Base-by-base conservation (phyloP, 495 filamentous ascomycete genomes). In the Lichina pygmaea region DNA sequence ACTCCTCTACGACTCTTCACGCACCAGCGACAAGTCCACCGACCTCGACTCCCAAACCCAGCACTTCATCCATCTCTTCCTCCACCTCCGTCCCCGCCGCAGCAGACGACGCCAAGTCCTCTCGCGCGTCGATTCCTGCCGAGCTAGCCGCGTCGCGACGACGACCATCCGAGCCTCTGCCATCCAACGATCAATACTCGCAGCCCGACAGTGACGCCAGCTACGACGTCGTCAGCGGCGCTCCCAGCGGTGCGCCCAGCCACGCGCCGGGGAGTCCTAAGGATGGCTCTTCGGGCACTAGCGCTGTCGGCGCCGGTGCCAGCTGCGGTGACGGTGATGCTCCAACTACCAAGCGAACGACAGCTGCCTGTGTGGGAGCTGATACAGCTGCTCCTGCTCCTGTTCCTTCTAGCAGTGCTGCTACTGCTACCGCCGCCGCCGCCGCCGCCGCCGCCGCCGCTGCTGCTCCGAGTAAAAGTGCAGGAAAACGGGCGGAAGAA, bases 161-260 rank as follows among this genome's bases (percentile, higher is more conserved):
- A 33, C 78, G 77, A 54, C 58, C 75, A 16, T 57, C 61, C 42
- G 76, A 81, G 52, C 66, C 77, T 37, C 75, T 83, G 38, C 78
- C 78, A 48, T 92, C 84, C 13, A 74, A 89, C 49, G 85, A 93
- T 53, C 74, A 80, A 57, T 80, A 83, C 44, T 84, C 77, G 11
- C 76, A 79, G 50, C 70, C 82, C 15, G 85, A 80, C 55, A 92
- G 83, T 57, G 86, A 94, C 53, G 79, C 80, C 13, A 91, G 83
- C 62, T 94, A 94, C 53, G 86, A 94, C 57, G 66, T 94, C 34
- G 81, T 94, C 38, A 49, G 48, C 32, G 67, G 69, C n/a, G 67
- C 68, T 41, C 51, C 59, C 15, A 91, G 82, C 52, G 84, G 84
- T 13, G 73, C 77, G 7, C 74, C 78, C 9, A 93, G 81, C 57